Evolutionary conservation across 192 early-diverging fungal genomes (phyloP), one percentile per base, ranked within the genome.

Genomic region (Backusella tuberculispora): DNA sequence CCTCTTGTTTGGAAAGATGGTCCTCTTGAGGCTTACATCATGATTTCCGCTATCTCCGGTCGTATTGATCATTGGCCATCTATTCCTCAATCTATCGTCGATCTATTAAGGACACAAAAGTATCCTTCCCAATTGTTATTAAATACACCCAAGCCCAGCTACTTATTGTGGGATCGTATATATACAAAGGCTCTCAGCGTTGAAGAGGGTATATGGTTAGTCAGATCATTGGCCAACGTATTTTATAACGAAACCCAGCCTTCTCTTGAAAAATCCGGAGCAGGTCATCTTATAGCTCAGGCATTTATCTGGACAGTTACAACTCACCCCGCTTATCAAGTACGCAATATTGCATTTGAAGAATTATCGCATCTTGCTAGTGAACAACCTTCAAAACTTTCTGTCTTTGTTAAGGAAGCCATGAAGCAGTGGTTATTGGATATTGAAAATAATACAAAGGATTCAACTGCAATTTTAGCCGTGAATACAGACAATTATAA

Each of bases 81-180:
- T 6, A 45, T 74, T 7, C 75, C 79, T 47, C 47, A 56, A 5
- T n/a, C 64, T 21, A 46, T 76, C 0, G 73, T 60, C 0, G 79
- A 81, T 21, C 38, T 83, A 13, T 44, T 88, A 44, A 84, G 85
- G 37, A 76, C 78, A 37, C 76, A 83, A 37, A 85, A 86, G 40
- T 80, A 77, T 29, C 76, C 71, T 14, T 67, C 40, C n/a, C 63
- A 81, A 2, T 67, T 86, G 6, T 69, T 85, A 48, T 71, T 78
- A 5, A 73, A 80, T 29, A 75, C 74, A 6, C 79, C 87, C 17
- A 89, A 92, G 69, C 91, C 89, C 66, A 93, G 94, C 6, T 92
- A 92, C 63, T 83, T 94, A 12, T 79, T 96, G 46, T 92, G 91
- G 87, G 95, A 97, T 68, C 94, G 93, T 79, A 89, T 91, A 40